Evolutionary conservation across 805 yeast genomes (phyloP).

Genomic region (Wickerhamiella allomyrinae): DNA sequence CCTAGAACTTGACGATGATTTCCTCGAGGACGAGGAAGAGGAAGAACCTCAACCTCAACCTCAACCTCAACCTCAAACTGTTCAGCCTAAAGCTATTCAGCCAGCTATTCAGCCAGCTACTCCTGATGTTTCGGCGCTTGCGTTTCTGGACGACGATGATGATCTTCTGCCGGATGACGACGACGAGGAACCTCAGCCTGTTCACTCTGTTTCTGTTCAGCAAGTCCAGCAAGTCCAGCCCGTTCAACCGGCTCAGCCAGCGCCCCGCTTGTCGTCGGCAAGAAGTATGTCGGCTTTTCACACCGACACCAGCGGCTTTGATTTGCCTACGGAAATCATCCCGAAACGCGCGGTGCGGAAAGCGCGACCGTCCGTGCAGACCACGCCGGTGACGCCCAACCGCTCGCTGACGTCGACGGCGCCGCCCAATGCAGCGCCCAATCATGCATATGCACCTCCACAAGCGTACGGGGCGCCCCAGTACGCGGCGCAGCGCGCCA

Average conservation of each 20-base stretch:
- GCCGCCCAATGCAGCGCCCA: background rate
- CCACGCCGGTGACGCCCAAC: background rate
- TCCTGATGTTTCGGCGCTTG: conserved; percentile 7
- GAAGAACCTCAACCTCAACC: background rate
- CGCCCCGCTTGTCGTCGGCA: background rate
- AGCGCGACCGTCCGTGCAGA: background rate
- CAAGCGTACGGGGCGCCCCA: background rate
- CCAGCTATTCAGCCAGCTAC: background rate
- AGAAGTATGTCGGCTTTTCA: conserved; percentile 14
- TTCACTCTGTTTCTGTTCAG: too few species aligned
- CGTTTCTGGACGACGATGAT: conserved; percentile 24
- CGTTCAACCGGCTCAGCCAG: background rate
- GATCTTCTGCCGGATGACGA: conserved; percentile 24
- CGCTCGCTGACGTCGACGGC: background rate
- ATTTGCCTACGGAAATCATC: conserved; percentile 23
- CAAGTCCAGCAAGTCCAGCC: too few species aligned
- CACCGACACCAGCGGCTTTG: conserved; percentile 22
- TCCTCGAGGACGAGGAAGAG: conserved; percentile 14
- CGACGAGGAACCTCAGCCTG: conserved; percentile 4
- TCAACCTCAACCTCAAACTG: background rate
- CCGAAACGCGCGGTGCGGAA: conserved; percentile 16
- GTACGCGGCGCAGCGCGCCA: background rate
- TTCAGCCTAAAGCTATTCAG: conserved; percentile 1
- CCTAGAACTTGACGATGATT: conserved; percentile 16
- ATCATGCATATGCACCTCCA: background rate